Evolutionary conservation across 1,139 yeast genomes (phyloP), one percentile per base, ranked within the genome.

Genomic region (Debaryomyces sp.): DNA sequence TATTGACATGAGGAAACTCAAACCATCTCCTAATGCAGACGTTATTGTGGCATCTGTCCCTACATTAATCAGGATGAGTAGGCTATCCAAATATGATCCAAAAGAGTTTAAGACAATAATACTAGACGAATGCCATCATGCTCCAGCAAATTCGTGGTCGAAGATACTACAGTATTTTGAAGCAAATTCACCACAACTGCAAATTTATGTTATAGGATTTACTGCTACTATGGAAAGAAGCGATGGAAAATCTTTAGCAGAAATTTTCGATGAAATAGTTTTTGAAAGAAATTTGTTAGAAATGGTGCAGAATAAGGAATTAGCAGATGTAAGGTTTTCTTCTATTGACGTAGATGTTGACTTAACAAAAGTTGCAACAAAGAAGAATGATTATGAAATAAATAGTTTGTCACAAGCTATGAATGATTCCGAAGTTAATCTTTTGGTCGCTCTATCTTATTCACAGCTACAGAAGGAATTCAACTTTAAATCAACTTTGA

Each of bases 121-220:
- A 21, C 75, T 92, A 1, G 99, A 92, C 65, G 99, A 92, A 63
- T 96, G 97, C 43, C 99, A 92, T 60, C 98, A 92, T 67, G 87
- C 96, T 0, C 87, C 89, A 0, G 94, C 97, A 0, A 60, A 66
- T 12, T 77, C 92, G 0, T 94, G 94, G 73, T 42, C 69, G 13
- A 75, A 76, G 38, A 75, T 91, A 1, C 66, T 90, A 46, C 63
- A 72, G 5, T 77, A 88, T 56, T 84, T 92, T 59, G 71, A 75
- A 0, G 88, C 89, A 2, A 61, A 64, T 43, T 60, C 63, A 1
- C 51, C 71, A 0, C 63, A 71, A 0, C 74, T 82, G 50, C 66
- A 67, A 1, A 71, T 84, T 0, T 78, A 83, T 7, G 82, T 90
- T 0, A 73, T 90, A 17, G 98, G 98, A 1, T 89, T 94, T 58